A percentile compares a stretch with the other conserved stretches of the same genome.
phyloP scores from a whole-genome alignment of 2,329 filamentous ascomycete genomes.

The Aspergillus nomiae region DNA sequence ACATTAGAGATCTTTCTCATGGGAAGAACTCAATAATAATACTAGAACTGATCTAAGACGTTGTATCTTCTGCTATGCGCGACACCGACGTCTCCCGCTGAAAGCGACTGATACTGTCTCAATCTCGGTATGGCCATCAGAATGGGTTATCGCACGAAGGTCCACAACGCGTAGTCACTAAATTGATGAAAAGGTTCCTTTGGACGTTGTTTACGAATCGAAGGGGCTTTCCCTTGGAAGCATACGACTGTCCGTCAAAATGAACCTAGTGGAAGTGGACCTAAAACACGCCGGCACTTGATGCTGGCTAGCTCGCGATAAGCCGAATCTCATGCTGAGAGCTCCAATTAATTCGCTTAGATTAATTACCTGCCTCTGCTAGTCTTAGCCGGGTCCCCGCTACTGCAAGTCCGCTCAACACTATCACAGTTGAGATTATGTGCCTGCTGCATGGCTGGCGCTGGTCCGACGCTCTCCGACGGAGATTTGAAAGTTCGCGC shows the following conservation, averaged over 20 bases:
- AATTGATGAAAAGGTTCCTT: neutral
- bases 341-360: neutral
- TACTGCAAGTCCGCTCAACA: neutral
- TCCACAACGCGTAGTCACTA: too few relatives aligned
- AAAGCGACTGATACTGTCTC: too few relatives aligned
- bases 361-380: neutral
- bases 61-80: too few relatives aligned
- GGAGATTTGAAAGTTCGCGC: neutral
- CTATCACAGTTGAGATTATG: neutral
- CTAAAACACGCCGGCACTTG: neutral
- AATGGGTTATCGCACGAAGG: too few relatives aligned
- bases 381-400: neutral
- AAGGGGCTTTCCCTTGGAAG: neutral
- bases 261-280: neutral
- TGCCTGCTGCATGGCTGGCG: neutral
- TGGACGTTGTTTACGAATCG: neutral
- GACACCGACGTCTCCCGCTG: too few relatives aligned
- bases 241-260: neutral
- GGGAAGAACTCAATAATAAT: too few relatives aligned
- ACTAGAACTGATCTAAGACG: too few relatives aligned
- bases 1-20: too few relatives aligned
- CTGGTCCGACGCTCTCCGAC: neutral
- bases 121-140: too few relatives aligned
- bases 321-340: neutral
- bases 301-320: neutral